Evolutionary conservation across 2,329 filamentous ascomycete species (phyloP), one percentile per base, ranked within the genome.

Genomic region (Calonectria pteridis): DNA sequence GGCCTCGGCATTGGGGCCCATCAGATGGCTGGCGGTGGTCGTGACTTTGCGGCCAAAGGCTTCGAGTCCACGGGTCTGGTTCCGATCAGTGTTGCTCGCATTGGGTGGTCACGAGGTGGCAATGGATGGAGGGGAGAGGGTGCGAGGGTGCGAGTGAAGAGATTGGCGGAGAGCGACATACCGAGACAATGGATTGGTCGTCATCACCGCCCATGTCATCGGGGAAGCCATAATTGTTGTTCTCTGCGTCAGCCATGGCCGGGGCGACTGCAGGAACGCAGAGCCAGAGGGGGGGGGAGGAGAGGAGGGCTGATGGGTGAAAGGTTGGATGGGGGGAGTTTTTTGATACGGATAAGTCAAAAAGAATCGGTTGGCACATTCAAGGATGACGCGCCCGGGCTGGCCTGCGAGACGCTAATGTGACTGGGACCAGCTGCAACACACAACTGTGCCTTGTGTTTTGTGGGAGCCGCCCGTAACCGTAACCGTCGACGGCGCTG

Each of bases 21-120:
- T 98, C 78, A 99, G 89, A 84, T 98, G 95, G 81, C 92, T 94
- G 71, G 97, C 97, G 26, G 97, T 98, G 33, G 95, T 95, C 35
- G 96, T 97, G 76, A 98, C 95, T 86, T 98, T 99, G 82, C 96
- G 93, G 78, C 95, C 92, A 85, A 99, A 98, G 69, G 95, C 94
- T 86, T 98, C 96, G 80, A 98, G 88, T 77, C 97, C 94, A 80
- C 95, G 94, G 69, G 95, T 92, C 95, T 98, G 81, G 65, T 63
- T 76, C 71, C 72, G 74, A 71, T 73, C 72, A 77, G 75, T 67
- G 67, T 58, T 69, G 74, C 78, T 74, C 75, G 77, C 74, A 58
- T 69, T 70, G 75, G 62, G 75, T 62, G 62, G 69, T 64, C 46
- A 51, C 58, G 62, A 72, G 72, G 63, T 68, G 73, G 75, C 77